Conservation (phyloP, 495 filamentous ascomycete genomes). For the Neurospora pannonica region DNA sequence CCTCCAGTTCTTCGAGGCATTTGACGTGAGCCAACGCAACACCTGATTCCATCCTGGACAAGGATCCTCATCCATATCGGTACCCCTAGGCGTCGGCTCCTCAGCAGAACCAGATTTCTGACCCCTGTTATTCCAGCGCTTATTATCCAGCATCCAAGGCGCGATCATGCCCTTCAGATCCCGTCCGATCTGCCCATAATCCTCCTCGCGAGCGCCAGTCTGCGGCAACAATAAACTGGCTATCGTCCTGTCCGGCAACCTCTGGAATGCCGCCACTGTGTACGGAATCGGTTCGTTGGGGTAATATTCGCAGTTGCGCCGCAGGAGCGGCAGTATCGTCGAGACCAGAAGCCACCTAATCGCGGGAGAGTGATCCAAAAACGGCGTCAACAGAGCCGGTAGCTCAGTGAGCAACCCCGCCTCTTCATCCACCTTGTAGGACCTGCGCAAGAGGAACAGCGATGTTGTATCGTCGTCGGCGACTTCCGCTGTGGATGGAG, state of each 20-base stretch:
- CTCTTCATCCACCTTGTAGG: conserved; percentile 67
- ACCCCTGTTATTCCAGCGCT: conserved; percentile 37
- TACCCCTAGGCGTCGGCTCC: background rate
- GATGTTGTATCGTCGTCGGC: conserved; percentile 47
- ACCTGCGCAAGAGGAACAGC: conserved; percentile 66
- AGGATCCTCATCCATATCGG: conserved; percentile 9
- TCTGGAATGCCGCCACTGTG: conserved; percentile 52
- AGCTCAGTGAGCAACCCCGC: conserved; percentile 67
- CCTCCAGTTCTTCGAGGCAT: conserved; percentile 48
- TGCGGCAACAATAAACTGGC: conserved; percentile 61
- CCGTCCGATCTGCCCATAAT: conserved; percentile 44
- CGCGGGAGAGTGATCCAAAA: conserved; percentile 55
- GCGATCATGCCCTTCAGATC: conserved; percentile 70
- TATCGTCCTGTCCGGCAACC: conserved; percentile 51
- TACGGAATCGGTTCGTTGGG: conserved; percentile 44
- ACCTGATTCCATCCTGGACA: conserved; percentile 66
- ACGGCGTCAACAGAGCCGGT: conserved; percentile 62
- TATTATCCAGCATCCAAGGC: conserved; percentile 72
- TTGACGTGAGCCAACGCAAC: conserved; percentile 61
- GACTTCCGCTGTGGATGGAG: conserved; percentile 17
- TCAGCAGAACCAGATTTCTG: conserved; percentile 1
- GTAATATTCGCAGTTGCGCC: conserved; percentile 81
- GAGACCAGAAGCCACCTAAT: conserved; percentile 72
- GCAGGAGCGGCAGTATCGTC: conserved; percentile 63
- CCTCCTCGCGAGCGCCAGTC: conserved; percentile 33